A percentile compares a stretch with the other conserved stretches of the same genome.
These are phyloP conservation scores for Flaveria sonorensis DNA, from an alignment of 129 eudicot species.

Conservation along the genomic window DNA sequence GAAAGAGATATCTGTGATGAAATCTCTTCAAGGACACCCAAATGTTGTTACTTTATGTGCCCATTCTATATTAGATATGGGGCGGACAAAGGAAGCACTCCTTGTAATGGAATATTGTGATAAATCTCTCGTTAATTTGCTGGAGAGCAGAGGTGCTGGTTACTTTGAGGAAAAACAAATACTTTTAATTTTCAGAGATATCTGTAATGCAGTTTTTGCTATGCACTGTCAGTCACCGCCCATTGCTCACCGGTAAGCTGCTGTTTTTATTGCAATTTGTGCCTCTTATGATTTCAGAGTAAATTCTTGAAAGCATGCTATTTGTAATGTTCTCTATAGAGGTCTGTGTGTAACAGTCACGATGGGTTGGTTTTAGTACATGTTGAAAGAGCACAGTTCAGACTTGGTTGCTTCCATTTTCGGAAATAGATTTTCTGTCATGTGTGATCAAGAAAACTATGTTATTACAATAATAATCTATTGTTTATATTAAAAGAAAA, in stretches of 20 bases:
- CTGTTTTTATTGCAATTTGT: not conserved
- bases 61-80: constrained; percentile 81
- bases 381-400: not conserved
- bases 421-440: not conserved
- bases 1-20: constrained; percentile 91
- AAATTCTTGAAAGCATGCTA: not conserved
- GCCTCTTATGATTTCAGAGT: not conserved
- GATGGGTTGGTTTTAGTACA: not conserved
- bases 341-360: not conserved
- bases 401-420: not conserved
- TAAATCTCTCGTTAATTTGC: constrained; percentile 82
- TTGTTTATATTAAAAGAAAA: too few relatives aligned
- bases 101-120: constrained; percentile 96
- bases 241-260: constrained; percentile 86
- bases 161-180: constrained; percentile 90
- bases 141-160: constrained; percentile 95
- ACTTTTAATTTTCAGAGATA: constrained; percentile 74
- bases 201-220: constrained; percentile 98
- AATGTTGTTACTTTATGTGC: constrained; percentile 72
- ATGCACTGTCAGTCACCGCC: constrained; percentile 99
- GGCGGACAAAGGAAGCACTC: constrained; percentile 84
- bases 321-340: not conserved
- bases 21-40: constrained; percentile 91
- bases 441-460: not conserved
- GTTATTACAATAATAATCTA: not conserved